These are phyloP conservation scores for Scutellaria minor DNA, from an alignment of 257 asterid species.

Conservation along the genomic window DNA sequence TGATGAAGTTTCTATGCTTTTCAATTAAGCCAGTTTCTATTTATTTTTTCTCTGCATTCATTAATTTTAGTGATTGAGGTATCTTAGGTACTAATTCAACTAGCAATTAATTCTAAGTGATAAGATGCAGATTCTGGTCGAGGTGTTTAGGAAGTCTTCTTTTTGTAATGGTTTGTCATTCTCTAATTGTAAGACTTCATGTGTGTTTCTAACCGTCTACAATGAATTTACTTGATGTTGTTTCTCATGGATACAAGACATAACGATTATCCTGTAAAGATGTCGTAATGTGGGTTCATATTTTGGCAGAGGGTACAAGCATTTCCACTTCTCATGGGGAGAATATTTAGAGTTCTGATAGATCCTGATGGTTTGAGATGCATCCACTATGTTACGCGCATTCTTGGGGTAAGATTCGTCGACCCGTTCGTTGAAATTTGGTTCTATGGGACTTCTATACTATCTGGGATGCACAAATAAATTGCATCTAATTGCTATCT, in stretches of 20 bases:
- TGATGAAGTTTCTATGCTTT: not conserved
- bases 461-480: no score
- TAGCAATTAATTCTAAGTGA: not conserved
- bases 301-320: slow-evolving; percentile 54
- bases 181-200: not conserved
- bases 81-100: not conserved
- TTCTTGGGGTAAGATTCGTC: slow-evolving; percentile 57
- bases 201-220: not conserved
- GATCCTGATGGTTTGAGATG: slow-evolving; percentile 62
- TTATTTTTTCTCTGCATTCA: not conserved
- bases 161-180: not conserved
- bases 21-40: not conserved
- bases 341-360: slow-evolving; percentile 41
- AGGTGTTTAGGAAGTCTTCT: not conserved
- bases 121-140: not conserved
- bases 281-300: slow-evolving; percentile 3
- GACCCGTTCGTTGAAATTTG: not conserved
- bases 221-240: not conserved
- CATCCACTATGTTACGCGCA: slow-evolving; percentile 57
- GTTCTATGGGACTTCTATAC: not conserved
- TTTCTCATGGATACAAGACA: not conserved
- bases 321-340: slow-evolving; percentile 50
- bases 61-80: not conserved
- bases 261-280: not conserved
- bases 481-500: no score